Evolutionary conservation across 2,329 filamentous ascomycete genomes (phyloP).

Genomic region (Boeremia exigua): DNA sequence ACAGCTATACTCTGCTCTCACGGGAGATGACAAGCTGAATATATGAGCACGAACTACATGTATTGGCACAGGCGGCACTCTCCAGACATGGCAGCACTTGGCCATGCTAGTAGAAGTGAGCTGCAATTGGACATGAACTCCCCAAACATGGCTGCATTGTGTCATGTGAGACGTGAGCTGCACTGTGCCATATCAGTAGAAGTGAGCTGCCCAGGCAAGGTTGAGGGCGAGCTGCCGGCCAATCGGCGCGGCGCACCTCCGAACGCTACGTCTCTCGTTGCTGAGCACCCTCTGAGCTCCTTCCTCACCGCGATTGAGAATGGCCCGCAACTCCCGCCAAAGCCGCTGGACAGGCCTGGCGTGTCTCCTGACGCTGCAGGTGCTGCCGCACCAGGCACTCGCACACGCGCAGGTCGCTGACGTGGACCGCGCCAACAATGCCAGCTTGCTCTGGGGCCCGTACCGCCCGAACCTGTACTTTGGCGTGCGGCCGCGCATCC

Average conservation of each 20-base stretch:
- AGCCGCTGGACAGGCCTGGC: constrained; percentile 28
- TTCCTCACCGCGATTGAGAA: constrained; percentile 19
- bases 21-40: no score
- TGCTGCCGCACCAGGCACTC: constrained; percentile 14
- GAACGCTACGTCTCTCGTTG: constrained; percentile 25
- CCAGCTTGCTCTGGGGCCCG: constrained; percentile 92
- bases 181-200: no score
- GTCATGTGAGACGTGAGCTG: no score
- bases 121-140: no score
- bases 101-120: no score
- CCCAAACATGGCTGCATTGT: no score
- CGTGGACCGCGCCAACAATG: constrained; percentile 65
- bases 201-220: no score
- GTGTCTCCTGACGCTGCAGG: constrained; percentile 31
- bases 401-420: constrained; percentile 43
- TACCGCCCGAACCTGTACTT: constrained; percentile 96
- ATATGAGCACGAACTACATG: no score
- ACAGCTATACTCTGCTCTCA: no score
- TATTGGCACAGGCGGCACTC: no score
- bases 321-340: constrained; percentile 34
- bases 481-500: constrained; percentile 80
- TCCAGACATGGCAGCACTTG: no score
- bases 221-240: constrained; percentile 3
- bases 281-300: not conserved
- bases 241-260: constrained; percentile 28